Base-by-base conservation (phyloP, 805 yeast genomes). In the Zygosaccharomyces siamensis region DNA sequence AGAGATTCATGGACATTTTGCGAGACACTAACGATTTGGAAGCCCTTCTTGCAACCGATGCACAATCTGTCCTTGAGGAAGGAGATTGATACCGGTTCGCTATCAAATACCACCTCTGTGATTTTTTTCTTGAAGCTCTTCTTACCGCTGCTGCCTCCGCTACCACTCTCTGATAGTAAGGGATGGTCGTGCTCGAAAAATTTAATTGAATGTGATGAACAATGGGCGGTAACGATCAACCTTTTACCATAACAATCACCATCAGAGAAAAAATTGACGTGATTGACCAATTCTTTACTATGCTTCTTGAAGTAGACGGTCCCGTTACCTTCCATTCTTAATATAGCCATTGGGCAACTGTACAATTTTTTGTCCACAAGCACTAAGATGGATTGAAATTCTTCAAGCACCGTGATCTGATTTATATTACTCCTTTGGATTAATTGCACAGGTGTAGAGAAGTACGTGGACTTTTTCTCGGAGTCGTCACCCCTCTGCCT, bases 11-110 rank as follows among this genome's bases (percentile, higher is more conserved):
- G 89, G 51, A 83, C 86, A 50, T 87, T 84, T 46, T 85, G 87
- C 51, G 85, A 86, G 38, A 90, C 73, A 14, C 95, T 85, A 32
- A 93, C 89, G 61, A 93, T 89, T 70, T 93, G 98, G 72, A 93
- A 93, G 0, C 99, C 99, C 65, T 85, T 88, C 26, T 96, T 84
- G 61, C 99, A 93, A 23, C 99, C 99, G 55, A 93, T 86, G 72
- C 97, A 92, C 53, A 93, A 71, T 61, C 85, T 86, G 3, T 90
- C 83, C 63, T 89, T 88, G 68, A 93, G 73, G 62, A 92, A 92
- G 23, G 96, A 89, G 14, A 93, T 84, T 6, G 95, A 85, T 30
- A 92, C 86, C 1, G 97, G 96, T 58, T 93, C 98, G 4, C 95
- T 84, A 40, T 81, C 82, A 64, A 93, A 89, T 24, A 76, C 75